These are phyloP conservation scores for Oryza rufipogon DNA, from an alignment of 176 grass and related monocot genomes.

Conservation along the genomic window DNA sequence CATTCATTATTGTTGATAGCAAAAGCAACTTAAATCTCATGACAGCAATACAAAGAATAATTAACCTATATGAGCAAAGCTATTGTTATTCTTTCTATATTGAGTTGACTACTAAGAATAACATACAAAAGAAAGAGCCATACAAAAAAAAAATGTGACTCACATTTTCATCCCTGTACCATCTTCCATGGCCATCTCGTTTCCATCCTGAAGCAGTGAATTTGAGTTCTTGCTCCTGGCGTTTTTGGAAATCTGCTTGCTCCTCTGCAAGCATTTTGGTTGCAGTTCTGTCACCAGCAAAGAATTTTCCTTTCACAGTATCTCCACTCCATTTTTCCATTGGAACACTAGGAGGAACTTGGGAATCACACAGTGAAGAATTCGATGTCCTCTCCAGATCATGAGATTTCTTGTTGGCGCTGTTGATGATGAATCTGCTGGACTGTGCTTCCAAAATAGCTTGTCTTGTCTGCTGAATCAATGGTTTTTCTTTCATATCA, in stretches of 20 bases:
- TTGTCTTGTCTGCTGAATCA: conserved; percentile 55
- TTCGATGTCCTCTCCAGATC: conserved; percentile 21
- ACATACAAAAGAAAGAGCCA: conserved; percentile 4
- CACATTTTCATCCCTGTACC: conserved; percentile 85
- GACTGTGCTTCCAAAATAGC: conserved; percentile 66
- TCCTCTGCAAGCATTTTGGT: conserved; percentile 37
- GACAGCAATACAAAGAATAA: background rate
- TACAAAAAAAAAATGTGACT: conserved; percentile 38
- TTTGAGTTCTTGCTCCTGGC: conserved; percentile 62
- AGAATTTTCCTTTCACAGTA: conserved; percentile 15
- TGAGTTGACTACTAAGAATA: background rate
- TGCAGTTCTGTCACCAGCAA: conserved; percentile 22
- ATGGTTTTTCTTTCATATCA: conserved; percentile 53
- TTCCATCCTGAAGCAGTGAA: conserved; percentile 79
- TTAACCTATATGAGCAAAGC: background rate
- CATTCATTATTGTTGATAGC: background rate
- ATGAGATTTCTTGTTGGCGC: conserved; percentile 27
- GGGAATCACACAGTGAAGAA: conserved; percentile 19
- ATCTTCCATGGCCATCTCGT: conserved; percentile 68
- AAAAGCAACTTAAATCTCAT: background rate
- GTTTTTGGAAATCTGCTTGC: conserved; percentile 38
- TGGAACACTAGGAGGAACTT: conserved; percentile 9
- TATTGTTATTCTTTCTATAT: background rate
- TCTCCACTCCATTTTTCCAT: conserved; percentile 18
- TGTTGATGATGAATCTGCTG: conserved; percentile 47